Evolutionary conservation across 495 filamentous ascomycete genomes (phyloP), one percentile per base, ranked within the genome.

Genomic region (Acidomyces sp.): DNA sequence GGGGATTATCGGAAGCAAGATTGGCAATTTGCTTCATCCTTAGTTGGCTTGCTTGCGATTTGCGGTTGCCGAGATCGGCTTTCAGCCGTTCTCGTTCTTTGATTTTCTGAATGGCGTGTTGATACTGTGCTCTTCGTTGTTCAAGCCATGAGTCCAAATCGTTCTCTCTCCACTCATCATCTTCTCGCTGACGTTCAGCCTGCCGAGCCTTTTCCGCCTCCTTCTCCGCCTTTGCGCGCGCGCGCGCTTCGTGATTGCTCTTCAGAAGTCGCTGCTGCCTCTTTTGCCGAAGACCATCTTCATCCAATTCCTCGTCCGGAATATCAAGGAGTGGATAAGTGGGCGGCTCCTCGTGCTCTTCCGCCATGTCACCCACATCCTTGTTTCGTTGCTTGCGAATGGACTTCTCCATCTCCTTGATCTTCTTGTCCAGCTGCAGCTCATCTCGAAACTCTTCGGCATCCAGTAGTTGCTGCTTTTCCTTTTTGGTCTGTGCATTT

Each of bases 11-110:
- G 0, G 87, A 85, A 12, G 90, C 90, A 1, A 97, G 78, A 50
- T 93, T 94, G 28, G 90, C 92, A n/a, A 97, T 79, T 12, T 75
- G 85, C 62, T 96, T 95, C 90, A 97, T 97, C 21, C 90, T 82
- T 65, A 90, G 85, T 53, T 95, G 90, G 39, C 76, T 85, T 9
- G 92, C 92, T 9, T 95, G 72, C 0, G 86, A 94, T 57, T 97
- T 97, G 45, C 90, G 81, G 57, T 96, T 94, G 19, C 86, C 85
- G 0, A 95, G 70, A 52, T 97, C 90, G 1, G 81, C 80, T 59
- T 90, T 93, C 38, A 95, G 70, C 17, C 90, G 71, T 45, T 93
- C 83, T 21, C 88, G 77, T 42, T 96, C 92, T 58, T 93, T 93
- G 60, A 96, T 88, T 55, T 71, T 82, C 56, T 81, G 73, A 1